Conservation (phyloP, 2,329 filamentous ascomycete species). For the Hypomyces rosellus region DNA sequence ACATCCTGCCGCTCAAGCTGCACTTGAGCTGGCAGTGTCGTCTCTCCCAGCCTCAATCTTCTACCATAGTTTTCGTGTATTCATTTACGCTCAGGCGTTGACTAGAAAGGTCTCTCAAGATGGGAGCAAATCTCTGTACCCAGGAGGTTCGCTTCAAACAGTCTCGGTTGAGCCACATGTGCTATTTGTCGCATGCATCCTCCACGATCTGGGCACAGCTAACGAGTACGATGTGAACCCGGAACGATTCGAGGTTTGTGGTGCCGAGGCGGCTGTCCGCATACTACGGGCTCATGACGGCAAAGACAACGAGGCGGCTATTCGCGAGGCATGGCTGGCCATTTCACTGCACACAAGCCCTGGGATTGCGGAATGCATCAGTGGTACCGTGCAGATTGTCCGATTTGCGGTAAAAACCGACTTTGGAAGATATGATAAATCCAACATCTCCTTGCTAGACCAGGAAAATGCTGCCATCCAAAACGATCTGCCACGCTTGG, state of each 20-base stretch:
- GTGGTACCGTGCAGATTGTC: constrained; percentile 4
- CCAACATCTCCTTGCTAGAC: not conserved
- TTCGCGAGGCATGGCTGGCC: constrained; percentile 6
- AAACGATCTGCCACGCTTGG: constrained; percentile 7
- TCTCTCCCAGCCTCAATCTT: constrained; percentile 4
- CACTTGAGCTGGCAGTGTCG: constrained; percentile 3
- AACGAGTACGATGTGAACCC: constrained; percentile 5
- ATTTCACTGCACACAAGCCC: constrained; percentile 8
- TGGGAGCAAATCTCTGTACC: not conserved
- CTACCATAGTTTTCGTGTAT: constrained; percentile 8
- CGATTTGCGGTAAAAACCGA: constrained; percentile 4
- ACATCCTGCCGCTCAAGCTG: constrained; percentile 6
- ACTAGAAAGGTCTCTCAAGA: not conserved
- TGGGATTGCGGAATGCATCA: constrained; percentile 3
- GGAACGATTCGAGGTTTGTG: constrained; percentile 5
- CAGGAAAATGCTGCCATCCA: constrained; percentile 1
- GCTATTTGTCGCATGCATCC: constrained; percentile 10
- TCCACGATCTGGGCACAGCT: constrained; percentile 5
- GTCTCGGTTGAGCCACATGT: constrained; percentile 5
- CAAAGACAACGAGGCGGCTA: not conserved
- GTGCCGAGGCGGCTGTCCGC: constrained; percentile 2
- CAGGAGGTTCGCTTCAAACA: not conserved
- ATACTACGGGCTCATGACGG: constrained; percentile 1
- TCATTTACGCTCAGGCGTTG: constrained; percentile 7
- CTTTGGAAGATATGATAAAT: not conserved